Base-by-base conservation (phyloP, 495 filamentous ascomycete genomes). In the Peziza echinospora region DNA sequence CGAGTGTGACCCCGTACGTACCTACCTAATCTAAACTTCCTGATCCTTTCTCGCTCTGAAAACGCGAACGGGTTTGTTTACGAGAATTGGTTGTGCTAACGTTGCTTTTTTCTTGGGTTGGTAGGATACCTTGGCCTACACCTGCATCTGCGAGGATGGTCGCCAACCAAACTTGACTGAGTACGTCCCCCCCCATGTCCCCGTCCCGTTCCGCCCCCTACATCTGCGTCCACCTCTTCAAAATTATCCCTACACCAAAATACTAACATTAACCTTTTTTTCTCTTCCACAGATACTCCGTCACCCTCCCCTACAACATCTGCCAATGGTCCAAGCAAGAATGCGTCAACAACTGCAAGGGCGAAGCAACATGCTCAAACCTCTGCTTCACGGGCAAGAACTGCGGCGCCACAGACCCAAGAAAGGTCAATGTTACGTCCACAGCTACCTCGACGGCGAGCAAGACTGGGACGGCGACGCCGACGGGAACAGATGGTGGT, bases 251-350 rank as follows among this genome's bases (percentile, higher is more conserved):
- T 11, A 40, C 0, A 22, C 24, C 48, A 22, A 37, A 17, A 26
- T 41, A 46, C 3, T 53, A 22, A 26, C 1, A 10, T 28, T 9
- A 16, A 26, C n/a, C n/a, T n/a, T n/a, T n/a, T n/a, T n/a, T n/a
- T n/a, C n/a, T n/a, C n/a, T n/a, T n/a, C n/a, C n/a, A 26, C 21
- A 64, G 80, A 52, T 82, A 77, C 65, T 75, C 76, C 21, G 68
- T 73, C 56, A 82, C 78, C 11, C 69, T 82, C 42, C 75, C 78
- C n/a, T 82, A 76, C 65, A 80, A 65, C 60, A 61, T 70, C 53
- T 82, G 78, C 64, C 71, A 68, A 0, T 65, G 73, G 47, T 59
- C 65, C 49, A 69, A 67, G 52, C 69, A 66, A 52, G 60, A 75
- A 43, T 82, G 78, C 49, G 71, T 73, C 24, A 51, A 48, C 2